Percentiles rank a stretch among this genome's conserved stretches.
phyloP scores from a whole-genome alignment of 805 yeast genomes.

The Candida pseudoglaebosa region DNA sequence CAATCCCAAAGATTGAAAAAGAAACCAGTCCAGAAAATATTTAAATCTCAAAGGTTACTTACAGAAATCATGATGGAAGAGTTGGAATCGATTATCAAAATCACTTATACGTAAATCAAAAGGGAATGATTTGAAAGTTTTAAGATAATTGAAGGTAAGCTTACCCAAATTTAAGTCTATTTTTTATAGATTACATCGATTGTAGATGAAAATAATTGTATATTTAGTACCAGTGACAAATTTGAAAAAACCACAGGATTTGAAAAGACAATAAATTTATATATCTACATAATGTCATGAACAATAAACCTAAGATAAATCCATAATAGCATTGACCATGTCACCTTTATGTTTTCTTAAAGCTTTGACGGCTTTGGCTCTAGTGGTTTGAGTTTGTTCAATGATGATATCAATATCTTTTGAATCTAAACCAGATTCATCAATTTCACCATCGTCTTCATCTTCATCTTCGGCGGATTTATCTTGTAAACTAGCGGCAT shows the following conservation, averaged over 20 bases:
- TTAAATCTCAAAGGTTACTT: no score
- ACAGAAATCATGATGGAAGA: no score
- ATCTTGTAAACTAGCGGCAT: slow-evolving; percentile 56
- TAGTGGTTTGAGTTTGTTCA: slow-evolving; percentile 87
- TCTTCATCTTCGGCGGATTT: slow-evolving; percentile 20
- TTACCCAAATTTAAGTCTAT: no score
- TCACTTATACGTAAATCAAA: no score
- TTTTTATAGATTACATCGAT: no score
- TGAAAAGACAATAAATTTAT: background rate
- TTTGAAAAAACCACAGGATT: background rate
- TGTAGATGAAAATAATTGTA: no score
- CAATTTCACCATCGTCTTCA: slow-evolving; percentile 62
- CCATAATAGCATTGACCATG: slow-evolving; percentile 95
- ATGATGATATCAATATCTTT: slow-evolving; percentile 82
- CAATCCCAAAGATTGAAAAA: no score
- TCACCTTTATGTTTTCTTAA: slow-evolving; percentile 86
- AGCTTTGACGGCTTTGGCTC: slow-evolving; percentile 89
- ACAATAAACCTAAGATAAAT: slow-evolving; percentile 41
- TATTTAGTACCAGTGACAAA: background rate
- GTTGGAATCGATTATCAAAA: no score
- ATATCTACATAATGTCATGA: no score
- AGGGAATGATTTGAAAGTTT: background rate
- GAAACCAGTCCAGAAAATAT: no score
- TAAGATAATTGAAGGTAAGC: no score
- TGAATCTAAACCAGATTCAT: slow-evolving; percentile 77